Base-by-base conservation (phyloP, 257 asterid genomes). In the Solanum peruvianum region DNA sequence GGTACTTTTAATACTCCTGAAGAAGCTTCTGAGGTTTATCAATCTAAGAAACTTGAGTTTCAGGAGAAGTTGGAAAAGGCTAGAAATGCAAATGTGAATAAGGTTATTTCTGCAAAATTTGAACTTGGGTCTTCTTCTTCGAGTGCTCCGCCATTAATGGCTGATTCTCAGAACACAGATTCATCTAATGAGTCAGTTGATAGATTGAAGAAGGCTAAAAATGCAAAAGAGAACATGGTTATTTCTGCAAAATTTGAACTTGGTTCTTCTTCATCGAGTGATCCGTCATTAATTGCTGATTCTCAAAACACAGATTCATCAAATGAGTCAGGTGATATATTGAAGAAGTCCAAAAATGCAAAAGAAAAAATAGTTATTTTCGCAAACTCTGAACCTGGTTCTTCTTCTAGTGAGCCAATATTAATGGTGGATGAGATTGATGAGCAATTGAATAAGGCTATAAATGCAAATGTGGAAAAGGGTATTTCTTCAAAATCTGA, bases 1-100 rank as follows among this genome's bases (percentile, higher is more conserved):
- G 86, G 86, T 33, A 83, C 73, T 58, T 83, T 52, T 83, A 5
- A 11, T 83, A 83, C 73, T 33, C 52, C 75, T 83, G 86, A 83
- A 62, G 75, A 83, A 7, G 86, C 86, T 44, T 56, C 31, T 58
- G 6, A 37, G n/a, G 75, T 83, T 58, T 83, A 83, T 64, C 14
- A 83, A 25, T 18, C 88, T 44, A 88, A 73, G 90, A 91, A 90
- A 66, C 69, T 72, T 20, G 91, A 90, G 84, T 16, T 92, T 87
- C 60, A 86, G 41, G 39, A 45, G 18, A 11, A 7, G 21, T 8
- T 45, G 66, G 2, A 78, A 6, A 27, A n/a, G 84, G 66, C 84
- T 15, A 78, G 2, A 78, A 45, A 2, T 25, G 23, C 23, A 77
- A 77, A 9, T 10, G 52, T 9, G 52, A 12, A 27, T 9, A 9